These are phyloP conservation scores for Zygoascus tannicola DNA, from an alignment of 805 yeast species.

Conservation along the genomic window DNA sequence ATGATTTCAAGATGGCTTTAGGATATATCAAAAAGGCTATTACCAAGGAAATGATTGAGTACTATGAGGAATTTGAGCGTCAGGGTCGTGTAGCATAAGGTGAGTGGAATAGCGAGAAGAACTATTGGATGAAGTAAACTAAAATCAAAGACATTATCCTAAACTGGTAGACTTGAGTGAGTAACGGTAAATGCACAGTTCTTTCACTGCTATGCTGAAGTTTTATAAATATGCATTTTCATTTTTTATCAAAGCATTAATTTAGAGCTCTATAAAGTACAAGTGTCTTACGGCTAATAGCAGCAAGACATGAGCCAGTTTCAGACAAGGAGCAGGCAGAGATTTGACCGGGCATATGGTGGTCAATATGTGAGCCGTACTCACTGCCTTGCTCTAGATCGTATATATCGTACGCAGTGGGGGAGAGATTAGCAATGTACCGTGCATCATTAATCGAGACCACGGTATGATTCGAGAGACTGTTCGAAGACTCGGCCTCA, in stretches of 20 bases:
- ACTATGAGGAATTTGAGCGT: conserved; percentile 36
- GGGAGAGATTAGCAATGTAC: conserved; percentile 3
- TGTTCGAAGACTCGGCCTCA: neutral
- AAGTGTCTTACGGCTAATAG: neutral
- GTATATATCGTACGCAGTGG: conserved; percentile 6
- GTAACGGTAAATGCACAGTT: too few relatives aligned
- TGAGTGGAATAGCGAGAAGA: too few relatives aligned
- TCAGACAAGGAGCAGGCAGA: neutral
- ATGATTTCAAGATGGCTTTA: conserved; percentile 68
- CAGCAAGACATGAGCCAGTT: neutral
- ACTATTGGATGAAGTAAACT: too few relatives aligned
- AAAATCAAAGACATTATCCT: too few relatives aligned
- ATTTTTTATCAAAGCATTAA: neutral
- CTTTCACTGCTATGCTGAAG: too few relatives aligned
- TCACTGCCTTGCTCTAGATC: conserved; percentile 11
- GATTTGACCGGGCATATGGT: conserved; percentile 5
- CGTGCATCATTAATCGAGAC: conserved; percentile 3
- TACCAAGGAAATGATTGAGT: conserved; percentile 73
- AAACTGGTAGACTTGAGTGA: too few relatives aligned
- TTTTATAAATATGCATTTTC: neutral
- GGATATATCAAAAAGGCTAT: conserved; percentile 65
- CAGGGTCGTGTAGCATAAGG: neutral
- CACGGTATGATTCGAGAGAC: neutral
- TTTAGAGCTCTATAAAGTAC: neutral
- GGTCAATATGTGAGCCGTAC: conserved; percentile 6